Conservation (phyloP, 176 grass and related monocot genomes). For the Cenchrus fungigraminus region DNA sequence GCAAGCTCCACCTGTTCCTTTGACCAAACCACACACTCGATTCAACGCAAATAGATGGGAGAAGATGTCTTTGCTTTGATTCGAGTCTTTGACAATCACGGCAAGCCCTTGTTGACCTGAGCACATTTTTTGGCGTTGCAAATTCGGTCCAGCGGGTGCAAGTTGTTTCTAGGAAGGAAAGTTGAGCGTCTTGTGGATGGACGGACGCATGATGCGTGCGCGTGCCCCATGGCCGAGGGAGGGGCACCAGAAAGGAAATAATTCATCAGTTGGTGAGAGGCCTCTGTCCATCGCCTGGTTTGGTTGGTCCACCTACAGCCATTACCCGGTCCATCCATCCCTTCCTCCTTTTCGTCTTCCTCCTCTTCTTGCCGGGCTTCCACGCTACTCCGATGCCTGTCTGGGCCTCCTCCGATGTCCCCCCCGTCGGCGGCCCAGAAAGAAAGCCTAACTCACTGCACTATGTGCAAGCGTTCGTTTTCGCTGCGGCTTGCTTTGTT, state of each 20-base stretch:
- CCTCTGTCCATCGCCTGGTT: slow-evolving; percentile 43
- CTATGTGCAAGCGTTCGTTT: not conserved
- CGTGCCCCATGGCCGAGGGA: not conserved
- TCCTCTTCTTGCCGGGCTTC: slow-evolving; percentile 51
- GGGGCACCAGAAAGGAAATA: slow-evolving; percentile 39
- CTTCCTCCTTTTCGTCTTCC: not conserved
- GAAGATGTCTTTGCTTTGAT: not conserved
- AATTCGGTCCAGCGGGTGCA: not conserved
- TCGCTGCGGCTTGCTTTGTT: not conserved
- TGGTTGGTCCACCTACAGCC: slow-evolving; percentile 77
- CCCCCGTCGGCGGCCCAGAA: slow-evolving; percentile 26
- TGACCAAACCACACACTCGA: not conserved
- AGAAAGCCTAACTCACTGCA: not conserved
- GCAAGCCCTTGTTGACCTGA: not conserved
- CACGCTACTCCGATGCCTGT: slow-evolving; percentile 18
- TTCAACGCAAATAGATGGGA: not conserved
- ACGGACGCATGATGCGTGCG: not conserved
- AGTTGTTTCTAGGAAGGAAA: not conserved
- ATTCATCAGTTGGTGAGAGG: slow-evolving; percentile 60
- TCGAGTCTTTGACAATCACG: slow-evolving; percentile 22
- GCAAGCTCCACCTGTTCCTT: slow-evolving; percentile 5
- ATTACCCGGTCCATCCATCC: slow-evolving; percentile 34
- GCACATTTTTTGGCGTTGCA: not conserved
- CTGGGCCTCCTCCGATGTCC: slow-evolving; percentile 5
- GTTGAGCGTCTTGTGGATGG: slow-evolving; percentile 22